A percentile compares a stretch with the other conserved stretches of the same genome.
These are phyloP conservation scores for Meyerozyma sp. DNA, from an alignment of 1,139 yeast species.

Conservation along the genomic window DNA sequence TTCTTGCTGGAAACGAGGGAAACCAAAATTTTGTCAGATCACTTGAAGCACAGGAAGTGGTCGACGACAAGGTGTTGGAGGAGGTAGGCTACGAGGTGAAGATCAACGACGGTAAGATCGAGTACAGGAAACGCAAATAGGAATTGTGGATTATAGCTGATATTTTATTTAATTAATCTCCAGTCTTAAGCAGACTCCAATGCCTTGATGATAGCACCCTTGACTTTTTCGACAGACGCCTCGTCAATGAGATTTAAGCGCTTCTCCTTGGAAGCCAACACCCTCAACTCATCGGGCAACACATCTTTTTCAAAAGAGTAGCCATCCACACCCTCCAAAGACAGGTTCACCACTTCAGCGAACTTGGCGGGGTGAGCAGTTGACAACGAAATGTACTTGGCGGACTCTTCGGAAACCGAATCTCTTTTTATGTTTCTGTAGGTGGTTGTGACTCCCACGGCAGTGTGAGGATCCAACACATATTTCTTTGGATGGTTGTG, in stretches of 20 bases:
- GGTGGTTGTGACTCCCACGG: conserved; percentile 86
- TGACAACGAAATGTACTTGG: conserved; percentile 72
- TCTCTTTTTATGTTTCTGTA: conserved; percentile 54
- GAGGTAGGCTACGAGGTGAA: conserved; percentile 39
- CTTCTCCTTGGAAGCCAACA: conserved; percentile 64
- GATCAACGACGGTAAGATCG: conserved; percentile 32
- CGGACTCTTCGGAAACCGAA: conserved; percentile 23
- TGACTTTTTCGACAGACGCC: conserved; percentile 69
- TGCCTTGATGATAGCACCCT: conserved; percentile 68
- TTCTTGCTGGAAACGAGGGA: conserved; percentile 54
- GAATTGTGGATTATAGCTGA: background rate
- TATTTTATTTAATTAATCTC: background rate
- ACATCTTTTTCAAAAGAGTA: conserved; percentile 87
- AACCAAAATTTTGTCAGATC: conserved; percentile 73
- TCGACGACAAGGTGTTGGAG: conserved; percentile 28
- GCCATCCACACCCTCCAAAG: conserved; percentile 58
- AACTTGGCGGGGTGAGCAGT: conserved; percentile 99
- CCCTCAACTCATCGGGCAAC: conserved; percentile 80
- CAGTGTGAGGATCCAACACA: conserved; percentile 92
- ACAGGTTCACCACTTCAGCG: conserved; percentile 88
- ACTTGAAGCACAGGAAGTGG: conserved; percentile 32
- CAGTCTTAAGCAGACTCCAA: conserved; percentile 19
- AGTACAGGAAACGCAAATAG: background rate
- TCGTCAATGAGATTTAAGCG: conserved; percentile 71
- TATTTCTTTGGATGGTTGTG: conserved; percentile 58